Conservation (phyloP, 208 protist species). For the Wallacemonas sp. region DNA sequence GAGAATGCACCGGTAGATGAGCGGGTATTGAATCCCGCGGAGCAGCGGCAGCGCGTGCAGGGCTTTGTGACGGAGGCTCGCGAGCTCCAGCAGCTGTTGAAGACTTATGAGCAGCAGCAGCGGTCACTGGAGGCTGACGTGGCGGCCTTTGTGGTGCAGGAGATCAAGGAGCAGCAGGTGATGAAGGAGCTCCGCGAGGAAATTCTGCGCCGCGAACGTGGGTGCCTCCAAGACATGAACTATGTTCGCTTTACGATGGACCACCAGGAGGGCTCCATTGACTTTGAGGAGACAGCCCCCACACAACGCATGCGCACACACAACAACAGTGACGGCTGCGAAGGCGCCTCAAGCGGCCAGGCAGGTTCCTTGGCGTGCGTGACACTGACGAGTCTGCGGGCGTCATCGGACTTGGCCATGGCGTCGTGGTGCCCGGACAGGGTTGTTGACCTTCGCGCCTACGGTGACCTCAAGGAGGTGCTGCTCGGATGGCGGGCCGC, state of each 20-base stretch:
- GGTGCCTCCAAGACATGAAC: constrained; percentile 24
- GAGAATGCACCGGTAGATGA: neutral
- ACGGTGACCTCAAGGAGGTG: constrained; percentile 30
- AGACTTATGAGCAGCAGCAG: constrained; percentile 26
- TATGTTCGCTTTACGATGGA: constrained; percentile 33
- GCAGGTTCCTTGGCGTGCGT: neutral
- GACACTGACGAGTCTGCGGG: neutral
- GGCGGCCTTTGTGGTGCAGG: constrained; percentile 32
- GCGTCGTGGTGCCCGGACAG: constrained; percentile 12
- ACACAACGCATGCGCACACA: constrained; percentile 21
- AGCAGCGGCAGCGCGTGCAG: constrained; percentile 2
- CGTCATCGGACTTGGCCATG: neutral
- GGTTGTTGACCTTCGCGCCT: neutral
- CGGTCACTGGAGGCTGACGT: constrained; percentile 30
- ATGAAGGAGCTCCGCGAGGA: constrained; percentile 22
- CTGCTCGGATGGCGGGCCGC: constrained; percentile 36
- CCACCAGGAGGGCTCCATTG: constrained; percentile 2
- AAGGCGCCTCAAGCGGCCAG: neutral
- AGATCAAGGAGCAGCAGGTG: constrained; percentile 34
- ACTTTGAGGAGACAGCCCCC: constrained; percentile 15
- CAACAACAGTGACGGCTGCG: neutral
- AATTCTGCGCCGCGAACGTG: constrained; percentile 28
- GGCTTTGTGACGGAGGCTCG: constrained; percentile 30
- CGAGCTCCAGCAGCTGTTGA: constrained; percentile 38
- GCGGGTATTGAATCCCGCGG: constrained; percentile 1